Conservation (phyloP, 495 filamentous ascomycete genomes). For the Alectoria sarmentosa region DNA sequence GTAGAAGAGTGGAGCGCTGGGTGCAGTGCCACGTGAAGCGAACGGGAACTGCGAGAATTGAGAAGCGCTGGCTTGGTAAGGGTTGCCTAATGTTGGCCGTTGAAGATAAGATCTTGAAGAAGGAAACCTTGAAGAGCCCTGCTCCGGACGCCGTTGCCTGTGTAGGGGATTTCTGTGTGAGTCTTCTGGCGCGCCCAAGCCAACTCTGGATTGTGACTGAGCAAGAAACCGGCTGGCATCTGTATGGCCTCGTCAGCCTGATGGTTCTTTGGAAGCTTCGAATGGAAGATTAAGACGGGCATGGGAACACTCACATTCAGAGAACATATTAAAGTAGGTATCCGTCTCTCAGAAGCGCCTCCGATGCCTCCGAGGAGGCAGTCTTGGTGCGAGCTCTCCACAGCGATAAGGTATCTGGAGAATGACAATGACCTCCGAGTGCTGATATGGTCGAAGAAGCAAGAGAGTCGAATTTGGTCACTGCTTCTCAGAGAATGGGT, state of each 20-base stretch:
- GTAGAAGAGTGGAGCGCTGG: conserved; percentile 87
- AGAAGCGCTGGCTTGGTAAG: conserved; percentile 60
- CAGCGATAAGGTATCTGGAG: conserved; percentile 17
- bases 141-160: conserved; percentile 37
- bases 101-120: conserved; percentile 46
- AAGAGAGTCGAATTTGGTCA: not conserved
- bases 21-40: conserved; percentile 59
- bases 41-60: conserved; percentile 71
- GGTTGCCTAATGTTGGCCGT: conserved; percentile 50
- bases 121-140: conserved; percentile 39
- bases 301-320: conserved; percentile 70
- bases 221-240: conserved; percentile 97
- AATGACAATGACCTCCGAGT: conserved; percentile 1
- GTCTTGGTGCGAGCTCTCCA: conserved; percentile 3
- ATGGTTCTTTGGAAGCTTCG: conserved; percentile 7
- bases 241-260: conserved; percentile 32
- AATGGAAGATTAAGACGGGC: conserved; percentile 19
- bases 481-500: not conserved
- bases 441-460: not conserved
- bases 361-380: conserved; percentile 10
- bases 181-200: conserved; percentile 56
- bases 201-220: conserved; percentile 87
- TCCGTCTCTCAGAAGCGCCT: not conserved
- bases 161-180: conserved; percentile 44
- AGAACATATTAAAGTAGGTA: conserved; percentile 62